These are phyloP conservation scores for Skeletonema grethae DNA, from an alignment of 108 stramenopile genomes.

Conservation along the genomic window DNA sequence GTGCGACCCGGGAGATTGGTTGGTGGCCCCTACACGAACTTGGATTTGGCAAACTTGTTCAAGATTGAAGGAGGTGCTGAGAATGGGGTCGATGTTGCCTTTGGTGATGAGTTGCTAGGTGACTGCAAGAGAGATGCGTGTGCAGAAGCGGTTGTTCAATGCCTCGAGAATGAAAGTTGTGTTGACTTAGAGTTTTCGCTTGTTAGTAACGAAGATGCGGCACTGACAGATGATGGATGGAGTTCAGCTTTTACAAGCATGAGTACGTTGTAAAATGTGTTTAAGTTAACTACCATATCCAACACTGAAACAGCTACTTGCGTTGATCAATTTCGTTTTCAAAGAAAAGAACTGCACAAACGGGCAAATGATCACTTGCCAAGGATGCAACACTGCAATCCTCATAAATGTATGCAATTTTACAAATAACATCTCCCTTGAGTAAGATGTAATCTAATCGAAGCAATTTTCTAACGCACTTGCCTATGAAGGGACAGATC, in stretches of 20 bases:
- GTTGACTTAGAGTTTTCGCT: conserved; percentile 60
- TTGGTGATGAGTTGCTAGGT: conserved; percentile 68
- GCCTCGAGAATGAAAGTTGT: conserved; percentile 46
- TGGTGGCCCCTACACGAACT: conserved; percentile 54
- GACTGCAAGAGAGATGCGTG: conserved; percentile 66
- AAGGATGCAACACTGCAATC: background rate
- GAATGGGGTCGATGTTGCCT: conserved; percentile 58
- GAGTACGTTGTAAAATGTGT: background rate
- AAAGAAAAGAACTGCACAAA: conserved; percentile 21
- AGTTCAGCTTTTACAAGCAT: conserved; percentile 46
- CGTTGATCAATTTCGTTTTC: background rate
- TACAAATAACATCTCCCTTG: conserved; percentile 6
- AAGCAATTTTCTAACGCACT: conserved; percentile 2
- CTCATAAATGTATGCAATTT: conserved; percentile 12
- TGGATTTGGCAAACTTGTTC: conserved; percentile 47
- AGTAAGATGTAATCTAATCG: conserved; percentile 29
- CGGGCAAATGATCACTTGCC: conserved; percentile 28
- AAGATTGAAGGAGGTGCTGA: conserved; percentile 54
- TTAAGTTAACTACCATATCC: background rate
- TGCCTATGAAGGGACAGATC: background rate
- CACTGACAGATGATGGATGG: conserved; percentile 55
- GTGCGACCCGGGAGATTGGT: conserved; percentile 51
- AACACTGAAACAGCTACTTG: background rate
- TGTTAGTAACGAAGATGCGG: conserved; percentile 54
- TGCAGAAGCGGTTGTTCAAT: conserved; percentile 58